Evolutionary conservation across 331 rosid genomes (phyloP).

Genomic region (Malus hybrid): DNA sequence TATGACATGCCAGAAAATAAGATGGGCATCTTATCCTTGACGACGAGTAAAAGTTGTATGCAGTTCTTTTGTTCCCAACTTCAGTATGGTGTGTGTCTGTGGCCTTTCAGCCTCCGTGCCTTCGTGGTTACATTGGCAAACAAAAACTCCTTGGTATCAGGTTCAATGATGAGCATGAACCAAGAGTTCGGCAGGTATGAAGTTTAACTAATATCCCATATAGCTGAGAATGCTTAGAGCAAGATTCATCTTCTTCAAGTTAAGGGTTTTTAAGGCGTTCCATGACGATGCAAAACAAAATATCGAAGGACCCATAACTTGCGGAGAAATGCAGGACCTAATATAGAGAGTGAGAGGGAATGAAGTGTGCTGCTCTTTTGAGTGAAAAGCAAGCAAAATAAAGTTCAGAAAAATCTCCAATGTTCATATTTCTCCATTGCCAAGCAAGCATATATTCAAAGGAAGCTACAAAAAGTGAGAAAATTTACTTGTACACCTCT

Average conservation of each 20-base stretch:
- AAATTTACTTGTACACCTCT: conserved; percentile 6
- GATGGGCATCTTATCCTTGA: neutral
- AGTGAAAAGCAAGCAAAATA: conserved; percentile 65
- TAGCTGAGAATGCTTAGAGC: neutral
- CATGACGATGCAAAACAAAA: too few species aligned
- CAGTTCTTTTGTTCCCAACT: neutral
- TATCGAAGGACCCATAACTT: neutral
- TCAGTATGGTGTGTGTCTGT: neutral
- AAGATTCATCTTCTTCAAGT: neutral
- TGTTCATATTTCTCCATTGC: conserved; percentile 22
- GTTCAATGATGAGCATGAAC: neutral
- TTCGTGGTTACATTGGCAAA: neutral
- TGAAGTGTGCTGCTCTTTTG: conserved; percentile 28
- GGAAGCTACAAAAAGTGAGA: neutral
- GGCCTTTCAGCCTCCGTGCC: neutral
- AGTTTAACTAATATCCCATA: neutral
- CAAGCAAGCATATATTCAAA: conserved; percentile 63
- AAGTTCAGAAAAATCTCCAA: conserved; percentile 22
- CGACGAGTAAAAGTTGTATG: neutral
- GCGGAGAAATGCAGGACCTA: neutral
- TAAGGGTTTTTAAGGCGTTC: neutral
- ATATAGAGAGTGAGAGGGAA: neutral
- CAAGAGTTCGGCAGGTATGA: neutral
- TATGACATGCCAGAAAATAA: neutral
- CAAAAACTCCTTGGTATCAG: neutral